Conservation (phyloP, 208 protist genomes). For the Acanthamoeba quina region DNA sequence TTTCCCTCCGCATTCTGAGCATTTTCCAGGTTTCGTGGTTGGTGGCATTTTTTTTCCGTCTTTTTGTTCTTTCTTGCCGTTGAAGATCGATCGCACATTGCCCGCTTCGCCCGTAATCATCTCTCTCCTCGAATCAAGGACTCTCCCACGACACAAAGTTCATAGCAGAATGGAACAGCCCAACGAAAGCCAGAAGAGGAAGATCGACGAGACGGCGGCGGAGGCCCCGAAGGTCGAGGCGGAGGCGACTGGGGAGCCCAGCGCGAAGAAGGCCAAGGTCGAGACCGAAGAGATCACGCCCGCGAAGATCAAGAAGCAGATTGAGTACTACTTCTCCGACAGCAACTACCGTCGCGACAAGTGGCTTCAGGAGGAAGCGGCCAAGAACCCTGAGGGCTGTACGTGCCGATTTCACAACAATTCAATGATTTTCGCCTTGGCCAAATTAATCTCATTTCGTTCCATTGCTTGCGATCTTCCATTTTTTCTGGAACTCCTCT, state of each 20-base stretch:
- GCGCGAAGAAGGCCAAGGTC: constrained; percentile 57
- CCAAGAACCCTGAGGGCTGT: constrained; percentile 80
- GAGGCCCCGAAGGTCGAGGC: neutral
- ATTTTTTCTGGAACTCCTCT: neutral
- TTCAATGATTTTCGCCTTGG: neutral
- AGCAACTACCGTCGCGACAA: constrained; percentile 78
- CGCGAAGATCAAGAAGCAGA: constrained; percentile 74
- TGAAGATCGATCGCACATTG: neutral
- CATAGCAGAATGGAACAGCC: constrained; percentile 2
- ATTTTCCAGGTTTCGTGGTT: neutral
- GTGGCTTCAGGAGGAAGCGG: constrained; percentile 71
- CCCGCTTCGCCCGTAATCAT: neutral
- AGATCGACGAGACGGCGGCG: constrained; percentile 7
- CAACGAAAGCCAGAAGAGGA: constrained; percentile 57
- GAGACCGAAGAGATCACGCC: constrained; percentile 13
- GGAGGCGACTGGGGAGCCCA: constrained; percentile 23
- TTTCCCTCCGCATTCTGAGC: neutral
- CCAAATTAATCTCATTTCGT: neutral
- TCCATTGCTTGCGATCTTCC: neutral
- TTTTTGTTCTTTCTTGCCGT: neutral
- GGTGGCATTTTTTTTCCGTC: neutral
- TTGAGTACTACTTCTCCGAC: constrained; percentile 82
- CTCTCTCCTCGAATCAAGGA: neutral
- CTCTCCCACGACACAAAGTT: neutral
- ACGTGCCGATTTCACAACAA: constrained; percentile 31